phyloP scores from a whole-genome alignment of 2,329 filamentous ascomycete genomes.

The Neurospora sp. region DNA sequence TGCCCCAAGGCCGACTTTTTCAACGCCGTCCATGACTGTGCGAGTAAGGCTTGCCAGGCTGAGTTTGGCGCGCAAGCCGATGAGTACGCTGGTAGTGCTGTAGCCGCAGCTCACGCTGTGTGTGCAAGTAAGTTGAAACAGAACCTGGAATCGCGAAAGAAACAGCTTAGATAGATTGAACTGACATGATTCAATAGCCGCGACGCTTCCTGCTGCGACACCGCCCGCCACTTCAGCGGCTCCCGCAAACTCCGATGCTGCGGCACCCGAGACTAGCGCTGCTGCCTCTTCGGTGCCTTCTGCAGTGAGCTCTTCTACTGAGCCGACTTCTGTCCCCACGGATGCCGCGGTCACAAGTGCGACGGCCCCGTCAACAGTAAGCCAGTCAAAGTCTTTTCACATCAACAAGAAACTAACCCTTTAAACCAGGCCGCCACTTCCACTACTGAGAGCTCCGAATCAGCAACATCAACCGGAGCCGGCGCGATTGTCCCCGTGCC shows the following conservation, averaged over 20 bases:
- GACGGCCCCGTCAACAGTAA: not conserved
- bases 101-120: conserved; percentile 9
- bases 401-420: not conserved
- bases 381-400: not conserved
- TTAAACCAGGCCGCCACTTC: not conserved
- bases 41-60: conserved; percentile 11
- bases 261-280: conserved; percentile 4
- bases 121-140: conserved; percentile 15
- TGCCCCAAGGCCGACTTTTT: conserved; percentile 15
- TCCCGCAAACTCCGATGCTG: not conserved
- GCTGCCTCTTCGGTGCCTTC: conserved; percentile 2
- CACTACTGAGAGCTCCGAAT: not conserved
- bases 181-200: conserved; percentile 4
- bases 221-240: conserved; percentile 1
- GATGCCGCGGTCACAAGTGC: conserved; percentile 1
- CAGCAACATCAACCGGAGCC: not conserved
- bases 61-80: not conserved
- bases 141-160: not conserved
- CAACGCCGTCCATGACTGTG: conserved; percentile 15
- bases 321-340: not conserved
- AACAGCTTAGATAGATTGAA: not conserved
- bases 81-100: conserved; percentile 11
- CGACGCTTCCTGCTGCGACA: not conserved
- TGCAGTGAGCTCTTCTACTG: not conserved
- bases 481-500: not conserved